Evolutionary conservation across 192 early-diverging fungal genomes (phyloP).

Genomic region (Fimicolochytrium jonesii): DNA sequence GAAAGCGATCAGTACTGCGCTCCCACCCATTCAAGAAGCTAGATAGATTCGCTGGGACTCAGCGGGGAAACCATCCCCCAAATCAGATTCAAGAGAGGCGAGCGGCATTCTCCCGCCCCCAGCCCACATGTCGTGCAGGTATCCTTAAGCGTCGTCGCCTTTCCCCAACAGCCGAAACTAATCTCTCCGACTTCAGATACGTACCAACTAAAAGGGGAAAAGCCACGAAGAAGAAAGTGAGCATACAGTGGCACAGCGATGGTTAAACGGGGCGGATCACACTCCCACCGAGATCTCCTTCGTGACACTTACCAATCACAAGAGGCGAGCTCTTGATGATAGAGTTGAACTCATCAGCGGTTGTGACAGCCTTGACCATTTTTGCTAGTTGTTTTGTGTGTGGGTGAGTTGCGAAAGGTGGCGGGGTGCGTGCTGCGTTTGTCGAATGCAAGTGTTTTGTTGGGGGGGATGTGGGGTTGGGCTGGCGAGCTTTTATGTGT

Average conservation of each 20-base stretch:
- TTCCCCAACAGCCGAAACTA: too few relatives aligned
- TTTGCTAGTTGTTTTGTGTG: background rate
- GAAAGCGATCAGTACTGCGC: too few relatives aligned
- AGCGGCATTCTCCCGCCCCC: too few relatives aligned
- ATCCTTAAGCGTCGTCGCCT: too few relatives aligned
- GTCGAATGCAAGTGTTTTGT: too few relatives aligned
- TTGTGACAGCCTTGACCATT: conserved; percentile 9
- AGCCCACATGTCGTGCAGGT: too few relatives aligned
- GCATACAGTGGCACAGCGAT: background rate
- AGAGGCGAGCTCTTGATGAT: conserved; percentile 20
- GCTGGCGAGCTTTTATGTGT: too few relatives aligned
- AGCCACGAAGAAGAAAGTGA: background rate
- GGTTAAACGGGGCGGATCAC: background rate
- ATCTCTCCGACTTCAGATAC: background rate
- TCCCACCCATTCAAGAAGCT: too few relatives aligned
- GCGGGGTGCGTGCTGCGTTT: background rate
- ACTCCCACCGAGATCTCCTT: background rate
- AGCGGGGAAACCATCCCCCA: background rate
- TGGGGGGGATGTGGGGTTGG: too few relatives aligned
- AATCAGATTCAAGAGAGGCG: background rate
- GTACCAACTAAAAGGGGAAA: conserved; percentile 7
- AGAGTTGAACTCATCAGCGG: conserved; percentile 23
- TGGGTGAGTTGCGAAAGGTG: background rate
- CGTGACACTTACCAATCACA: conserved; percentile 32
- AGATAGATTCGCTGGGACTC: background rate